Percentiles rank a stretch among this genome's conserved stretches.
Evolutionary conservation across 192 early-diverging fungal species (phyloP).

Genomic region (Radiomyces spectabilis): DNA sequence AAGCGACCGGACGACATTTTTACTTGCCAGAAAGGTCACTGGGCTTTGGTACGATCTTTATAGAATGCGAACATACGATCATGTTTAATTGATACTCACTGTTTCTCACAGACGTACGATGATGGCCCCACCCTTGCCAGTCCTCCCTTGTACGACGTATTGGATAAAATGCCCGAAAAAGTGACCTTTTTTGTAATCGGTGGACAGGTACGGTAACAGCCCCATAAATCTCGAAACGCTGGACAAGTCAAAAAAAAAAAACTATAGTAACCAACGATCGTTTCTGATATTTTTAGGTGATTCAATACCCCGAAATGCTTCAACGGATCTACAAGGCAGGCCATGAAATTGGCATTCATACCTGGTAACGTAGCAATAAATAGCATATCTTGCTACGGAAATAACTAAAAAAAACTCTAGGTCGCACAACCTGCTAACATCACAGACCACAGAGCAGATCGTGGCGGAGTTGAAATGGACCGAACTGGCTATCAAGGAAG

Average conservation of each 20-base stretch:
- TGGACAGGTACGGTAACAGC: no score
- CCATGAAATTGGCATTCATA: conserved; percentile 32
- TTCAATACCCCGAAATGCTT: conserved; percentile 31
- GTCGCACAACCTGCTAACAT: conserved; percentile 51
- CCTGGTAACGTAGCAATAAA: no score
- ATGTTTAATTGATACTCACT: not conserved
- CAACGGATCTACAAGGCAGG: conserved; percentile 25
- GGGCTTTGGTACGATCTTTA: conserved; percentile 17
- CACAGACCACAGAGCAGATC: conserved; percentile 56
- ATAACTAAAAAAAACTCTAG: not conserved
- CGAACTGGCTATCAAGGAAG: conserved; percentile 41
- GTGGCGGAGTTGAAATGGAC: conserved; percentile 65
- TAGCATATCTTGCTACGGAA: no score
- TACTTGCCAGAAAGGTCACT: conserved; percentile 36
- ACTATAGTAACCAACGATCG: no score
- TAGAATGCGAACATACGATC: not conserved
- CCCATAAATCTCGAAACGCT: no score
- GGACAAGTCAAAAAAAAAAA: no score
- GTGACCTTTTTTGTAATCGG: conserved; percentile 52
- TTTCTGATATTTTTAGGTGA: no score
- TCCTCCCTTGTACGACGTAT: conserved; percentile 28
- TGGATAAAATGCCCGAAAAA: conserved; percentile 31
- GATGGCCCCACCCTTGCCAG: conserved; percentile 42
- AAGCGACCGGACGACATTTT: conserved; percentile 26
- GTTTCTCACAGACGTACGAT: conserved; percentile 31